Evolutionary conservation across 139 green algal species (phyloP), one percentile per base, ranked within the genome.

Genomic region (Chlorella sp.): DNA sequence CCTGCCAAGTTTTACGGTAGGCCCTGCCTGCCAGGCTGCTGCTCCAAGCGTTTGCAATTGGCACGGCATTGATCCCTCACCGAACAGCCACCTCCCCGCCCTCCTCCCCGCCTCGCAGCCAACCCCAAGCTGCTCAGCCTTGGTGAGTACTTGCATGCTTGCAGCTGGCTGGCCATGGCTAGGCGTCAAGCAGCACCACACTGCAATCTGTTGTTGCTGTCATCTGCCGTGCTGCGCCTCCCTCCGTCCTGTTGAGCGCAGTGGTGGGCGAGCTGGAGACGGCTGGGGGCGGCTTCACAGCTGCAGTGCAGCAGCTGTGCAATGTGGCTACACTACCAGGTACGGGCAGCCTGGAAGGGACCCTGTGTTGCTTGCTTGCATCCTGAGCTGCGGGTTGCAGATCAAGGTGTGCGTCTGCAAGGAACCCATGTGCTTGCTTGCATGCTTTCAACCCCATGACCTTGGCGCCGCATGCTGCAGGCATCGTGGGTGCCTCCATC

Each of bases 241-340:
- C 69, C 40, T 54, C 40, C 19, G 38, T 11, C 46, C 7, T 54
- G 46, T 54, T 7, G 11, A 11, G 46, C 51, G 41, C 70, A 76
- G 70, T 86, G 28, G 76, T 78, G 40, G 76, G 76, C 13, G 82
- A 86, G 54, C 76, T 86, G 51, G 36, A 58, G 24, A 82, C 70
- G 30, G 73, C 70, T 26, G 36, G 73, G n/a, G 77, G 84, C 67
- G 78, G 78, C 46, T 87, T 87, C 26, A 87, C 76, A 1, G 84
- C 77, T 32, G 84, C 84, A 34, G 84, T 80, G 0, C 56, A 87
- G 24, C 84, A 87, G 51, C 54, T 87, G 38, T 43, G 58, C 8
- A 87, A 87, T 67, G 84, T 87, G 5, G 84, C 84, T 11, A 87
- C 84, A 11, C 68, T 87, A 17, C 84, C 84, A 67, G 76, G 84